Evolutionary conservation across 768 basidiomycete genomes (phyloP), one percentile per base, ranked within the genome.

Genomic region (Lentinula aciculospora): DNA sequence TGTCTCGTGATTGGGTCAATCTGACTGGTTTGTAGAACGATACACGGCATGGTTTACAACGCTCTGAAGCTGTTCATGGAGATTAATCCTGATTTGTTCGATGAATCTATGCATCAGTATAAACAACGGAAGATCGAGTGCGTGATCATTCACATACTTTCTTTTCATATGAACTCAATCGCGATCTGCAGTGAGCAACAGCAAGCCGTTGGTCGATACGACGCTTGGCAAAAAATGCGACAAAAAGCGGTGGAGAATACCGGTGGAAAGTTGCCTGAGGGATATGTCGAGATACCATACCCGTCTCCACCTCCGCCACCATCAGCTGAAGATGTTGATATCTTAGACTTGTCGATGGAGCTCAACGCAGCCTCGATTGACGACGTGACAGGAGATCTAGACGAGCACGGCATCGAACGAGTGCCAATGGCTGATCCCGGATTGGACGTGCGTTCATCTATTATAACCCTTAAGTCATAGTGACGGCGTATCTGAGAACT

Each of bases 11-110:
- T 17, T n/a, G 8, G 17, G 12, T 21, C 13, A n/a, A 13, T 25
- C 29, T 61, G 21, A 58, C 55, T 57, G 34, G 60, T 47, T 46
- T 58, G 45, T 60, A 98, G 95, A 62, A 98, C 97, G 47, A 99
- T 98, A 65, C 97, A 99, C 64, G 93, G 93, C 61, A 95, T 98
- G 92, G 95, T 98, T 28, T 98, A 97, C 74, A 98, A 98, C 69
- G 97, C 97, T 2, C 76, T 99, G 69, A 98, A 96, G 71, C 71
- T 98, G 58, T 96, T 98, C 76, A 98, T 98, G 95, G 97, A 99
- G 72, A 93, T 98, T 69, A 98, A 98, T 68, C 91, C 94, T 0
- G 92, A 96, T 67, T 74, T 98, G 23, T 99, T 99, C 64, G 95
- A 98, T 65, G 91, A 91, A 63, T 85, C 89, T 53, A 86, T 98